Conservation (phyloP, 2,329 filamentous ascomycete species). For the Orbilia quercus region DNA sequence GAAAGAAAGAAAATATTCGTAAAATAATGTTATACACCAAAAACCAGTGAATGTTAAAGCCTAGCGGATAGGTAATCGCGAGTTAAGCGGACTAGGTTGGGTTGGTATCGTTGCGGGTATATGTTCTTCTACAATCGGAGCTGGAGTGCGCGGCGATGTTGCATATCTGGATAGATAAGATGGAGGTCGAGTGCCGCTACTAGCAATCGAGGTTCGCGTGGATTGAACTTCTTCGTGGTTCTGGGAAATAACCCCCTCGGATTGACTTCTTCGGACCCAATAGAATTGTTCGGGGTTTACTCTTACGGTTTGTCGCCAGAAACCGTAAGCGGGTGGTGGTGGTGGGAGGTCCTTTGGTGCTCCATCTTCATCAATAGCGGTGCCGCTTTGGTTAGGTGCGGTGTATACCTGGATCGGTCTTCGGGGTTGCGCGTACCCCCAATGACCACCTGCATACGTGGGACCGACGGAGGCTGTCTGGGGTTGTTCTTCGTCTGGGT, state of each 20-base stretch:
- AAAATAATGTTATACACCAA: conserved; percentile 11
- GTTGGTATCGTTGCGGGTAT: background rate
- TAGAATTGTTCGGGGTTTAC: conserved; percentile 60
- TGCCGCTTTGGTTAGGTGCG: conserved; percentile 77
- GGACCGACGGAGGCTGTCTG: conserved; percentile 39
- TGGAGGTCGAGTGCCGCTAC: conserved; percentile 57
- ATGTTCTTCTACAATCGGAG: conserved; percentile 17
- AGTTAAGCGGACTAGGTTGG: conserved; percentile 20
- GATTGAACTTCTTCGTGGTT: conserved; percentile 13
- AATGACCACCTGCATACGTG: conserved; percentile 64
- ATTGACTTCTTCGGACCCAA: conserved; percentile 57
- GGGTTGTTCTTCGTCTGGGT: conserved; percentile 49
- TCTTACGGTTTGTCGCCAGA: conserved; percentile 57
- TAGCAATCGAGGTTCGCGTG: conserved; percentile 34
- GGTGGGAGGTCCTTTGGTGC: conserved; percentile 75
- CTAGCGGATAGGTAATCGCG: conserved; percentile 36
- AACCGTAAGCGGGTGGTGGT: conserved; percentile 19
- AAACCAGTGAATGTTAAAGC: background rate
- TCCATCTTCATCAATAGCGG: conserved; percentile 67
- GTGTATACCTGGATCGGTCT: conserved; percentile 81
- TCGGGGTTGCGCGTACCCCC: conserved; percentile 76
- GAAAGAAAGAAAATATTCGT: conserved; percentile 7
- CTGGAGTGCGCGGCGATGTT: conserved; percentile 16
- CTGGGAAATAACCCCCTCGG: conserved; percentile 30
- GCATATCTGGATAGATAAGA: conserved; percentile 58